These are phyloP conservation scores for Plasmodium billcollinsi DNA, from an alignment of 169 alveolate genomes.

Conservation along the genomic window DNA sequence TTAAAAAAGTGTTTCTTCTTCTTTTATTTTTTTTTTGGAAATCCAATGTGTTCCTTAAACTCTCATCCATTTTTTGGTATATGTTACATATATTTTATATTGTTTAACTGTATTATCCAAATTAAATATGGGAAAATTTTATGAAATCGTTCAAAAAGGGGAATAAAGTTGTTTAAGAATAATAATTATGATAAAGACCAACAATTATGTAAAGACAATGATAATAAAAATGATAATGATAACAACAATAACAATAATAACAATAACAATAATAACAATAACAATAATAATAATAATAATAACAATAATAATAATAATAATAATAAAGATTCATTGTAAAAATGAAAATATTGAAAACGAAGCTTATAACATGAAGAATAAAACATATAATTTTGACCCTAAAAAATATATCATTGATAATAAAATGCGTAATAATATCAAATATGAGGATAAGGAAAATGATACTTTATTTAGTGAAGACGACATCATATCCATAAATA, in stretches of 20 bases:
- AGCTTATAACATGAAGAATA: no score
- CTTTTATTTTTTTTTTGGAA: conserved; percentile 57
- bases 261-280: background rate
- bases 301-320: no score
- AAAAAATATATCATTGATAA: background rate
- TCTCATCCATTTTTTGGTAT: conserved; percentile 55
- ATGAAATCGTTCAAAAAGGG: conserved; percentile 21
- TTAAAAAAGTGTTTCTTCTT: conserved; percentile 69
- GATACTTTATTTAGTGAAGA: conserved; percentile 9
- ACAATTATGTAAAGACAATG: background rate
- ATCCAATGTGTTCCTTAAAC: conserved; percentile 60
- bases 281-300: background rate
- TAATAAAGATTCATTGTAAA: conserved; percentile 4
- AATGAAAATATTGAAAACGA: background rate
- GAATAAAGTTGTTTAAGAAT: conserved; percentile 5
- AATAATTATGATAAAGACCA: background rate
- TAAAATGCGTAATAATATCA: background rate
- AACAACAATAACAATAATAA: background rate
- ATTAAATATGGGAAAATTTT: conserved; percentile 41
- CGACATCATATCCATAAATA: background rate
- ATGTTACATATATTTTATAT: conserved; percentile 72
- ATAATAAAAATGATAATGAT: background rate
- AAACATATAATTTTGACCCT: no score
- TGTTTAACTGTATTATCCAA: conserved; percentile 57
- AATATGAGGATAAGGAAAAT: conserved; percentile 15